Percentiles rank a stretch among this genome's conserved stretches.
Evolutionary conservation across 2,329 filamentous ascomycete species (phyloP).

Genomic region (Trichophyton benhamiae): DNA sequence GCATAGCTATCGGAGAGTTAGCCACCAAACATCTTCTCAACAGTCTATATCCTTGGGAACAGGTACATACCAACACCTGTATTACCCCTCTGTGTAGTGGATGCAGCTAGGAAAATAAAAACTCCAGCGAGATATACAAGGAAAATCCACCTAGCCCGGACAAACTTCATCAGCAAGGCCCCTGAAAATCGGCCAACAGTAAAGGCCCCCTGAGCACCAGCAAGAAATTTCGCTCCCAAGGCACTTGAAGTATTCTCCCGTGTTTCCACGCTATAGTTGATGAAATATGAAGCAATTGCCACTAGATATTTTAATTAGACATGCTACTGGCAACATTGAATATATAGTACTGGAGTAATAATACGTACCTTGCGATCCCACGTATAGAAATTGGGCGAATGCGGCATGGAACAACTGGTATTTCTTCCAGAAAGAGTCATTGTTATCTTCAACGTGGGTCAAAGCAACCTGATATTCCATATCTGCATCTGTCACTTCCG

Average conservation of each 20-base stretch:
- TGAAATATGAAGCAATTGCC: constrained; percentile 49
- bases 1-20: constrained; percentile 31
- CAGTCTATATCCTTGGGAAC: not conserved
- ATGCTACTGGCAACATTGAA: constrained; percentile 13
- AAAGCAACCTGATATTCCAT: constrained; percentile 52
- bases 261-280: constrained; percentile 58
- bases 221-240: constrained; percentile 54
- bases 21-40: constrained; percentile 20
- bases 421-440: constrained; percentile 52
- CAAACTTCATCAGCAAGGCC: constrained; percentile 51
- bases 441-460: constrained; percentile 42
- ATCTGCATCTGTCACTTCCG: constrained; percentile 60
- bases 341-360: constrained; percentile 22
- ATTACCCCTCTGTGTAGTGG: constrained; percentile 38
- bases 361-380: constrained; percentile 54
- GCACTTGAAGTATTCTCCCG: constrained; percentile 42
- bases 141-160: constrained; percentile 58
- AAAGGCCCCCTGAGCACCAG: constrained; percentile 62
- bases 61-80: constrained; percentile 31
- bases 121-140: constrained; percentile 53
- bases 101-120: constrained; percentile 46
- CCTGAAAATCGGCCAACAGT: constrained; percentile 60
- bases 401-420: constrained; percentile 66
- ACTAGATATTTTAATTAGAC: constrained; percentile 20
- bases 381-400: constrained; percentile 68